A percentile compares a stretch with the other conserved stretches of the same genome.
Conservation (phyloP, 2,329 filamentous ascomycete species). For the Dothiorella sarmentorum region DNA sequence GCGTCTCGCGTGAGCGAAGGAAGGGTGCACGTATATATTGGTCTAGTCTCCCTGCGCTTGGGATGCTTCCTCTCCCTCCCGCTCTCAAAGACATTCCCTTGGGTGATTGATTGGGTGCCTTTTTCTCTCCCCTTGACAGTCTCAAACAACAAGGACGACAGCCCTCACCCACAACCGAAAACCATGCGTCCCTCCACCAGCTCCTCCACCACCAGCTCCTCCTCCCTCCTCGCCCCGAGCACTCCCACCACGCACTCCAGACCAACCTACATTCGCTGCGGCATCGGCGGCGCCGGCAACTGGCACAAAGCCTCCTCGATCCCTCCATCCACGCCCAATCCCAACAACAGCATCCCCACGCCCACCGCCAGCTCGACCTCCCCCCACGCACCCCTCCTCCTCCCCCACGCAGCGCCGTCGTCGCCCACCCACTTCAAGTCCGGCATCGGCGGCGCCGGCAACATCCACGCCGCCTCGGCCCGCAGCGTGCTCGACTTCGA, state of each 20-base stretch:
- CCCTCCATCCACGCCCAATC: constrained; percentile 12
- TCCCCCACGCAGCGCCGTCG: background rate
- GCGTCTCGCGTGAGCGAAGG: background rate
- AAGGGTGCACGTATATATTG: background rate
- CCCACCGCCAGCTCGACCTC: background rate
- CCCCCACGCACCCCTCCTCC: background rate
- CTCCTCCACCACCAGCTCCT: constrained; percentile 5
- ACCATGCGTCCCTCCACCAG: constrained; percentile 4
- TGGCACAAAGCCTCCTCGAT: constrained; percentile 23
- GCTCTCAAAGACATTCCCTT: background rate
- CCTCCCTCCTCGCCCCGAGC: background rate
- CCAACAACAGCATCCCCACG: background rate
- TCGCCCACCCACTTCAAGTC: constrained; percentile 19
- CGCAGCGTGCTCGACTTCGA: background rate
- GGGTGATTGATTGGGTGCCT: too few species aligned
- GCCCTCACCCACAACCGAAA: too few species aligned
- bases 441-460: constrained; percentile 24
- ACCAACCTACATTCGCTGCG: constrained; percentile 23
- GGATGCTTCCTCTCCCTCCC: background rate
- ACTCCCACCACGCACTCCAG: background rate
- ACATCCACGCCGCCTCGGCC: constrained; percentile 18
- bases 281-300: constrained; percentile 27
- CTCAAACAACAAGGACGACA: background rate
- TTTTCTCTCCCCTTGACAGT: too few species aligned
- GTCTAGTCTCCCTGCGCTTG: background rate